phyloP scores from a whole-genome alignment of 805 yeast genomes.

The Naumovozyma baii region DNA sequence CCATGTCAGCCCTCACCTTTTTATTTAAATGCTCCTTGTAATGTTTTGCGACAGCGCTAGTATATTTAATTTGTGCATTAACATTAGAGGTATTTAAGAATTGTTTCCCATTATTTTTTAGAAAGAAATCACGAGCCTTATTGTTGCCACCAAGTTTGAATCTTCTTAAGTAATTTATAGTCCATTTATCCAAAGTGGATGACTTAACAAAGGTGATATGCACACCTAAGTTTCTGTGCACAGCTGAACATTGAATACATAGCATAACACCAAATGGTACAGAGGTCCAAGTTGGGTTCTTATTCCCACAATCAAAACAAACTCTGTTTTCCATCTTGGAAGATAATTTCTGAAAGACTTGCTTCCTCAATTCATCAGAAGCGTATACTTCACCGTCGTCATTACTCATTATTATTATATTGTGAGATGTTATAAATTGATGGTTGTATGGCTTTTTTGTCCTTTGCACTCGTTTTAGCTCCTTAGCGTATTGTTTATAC shows the following conservation, averaged over 20 bases:
- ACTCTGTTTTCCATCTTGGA: constrained; percentile 63
- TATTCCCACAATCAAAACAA: constrained; percentile 90
- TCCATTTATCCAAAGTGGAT: constrained; percentile 89
- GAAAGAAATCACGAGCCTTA: constrained; percentile 70
- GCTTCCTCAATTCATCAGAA: constrained; percentile 56
- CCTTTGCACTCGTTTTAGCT: not conserved
- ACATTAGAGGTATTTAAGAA: constrained; percentile 39
- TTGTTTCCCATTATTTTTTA: constrained; percentile 77
- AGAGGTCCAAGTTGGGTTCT: constrained; percentile 97
- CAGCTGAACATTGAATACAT: constrained; percentile 91
- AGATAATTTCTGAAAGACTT: constrained; percentile 53
- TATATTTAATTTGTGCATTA: constrained; percentile 71
- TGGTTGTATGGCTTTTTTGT: no score
- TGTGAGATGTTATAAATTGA: not conserved
- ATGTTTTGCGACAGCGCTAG: constrained; percentile 65
- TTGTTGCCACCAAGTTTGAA: constrained; percentile 93
- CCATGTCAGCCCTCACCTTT: constrained; percentile 56
- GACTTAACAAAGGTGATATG: constrained; percentile 94
- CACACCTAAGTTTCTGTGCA: constrained; percentile 91
- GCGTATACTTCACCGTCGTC: constrained; percentile 36
- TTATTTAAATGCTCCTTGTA: constrained; percentile 74
- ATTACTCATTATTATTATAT: constrained; percentile 13
- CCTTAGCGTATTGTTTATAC: not conserved
- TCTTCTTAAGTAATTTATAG: constrained; percentile 76
- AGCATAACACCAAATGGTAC: constrained; percentile 89